A percentile compares a stretch with the other conserved stretches of the same genome.
These are phyloP conservation scores for Trichosporon sp. DNA, from an alignment of 1,284 basidiomycete genomes.

Conservation along the genomic window DNA sequence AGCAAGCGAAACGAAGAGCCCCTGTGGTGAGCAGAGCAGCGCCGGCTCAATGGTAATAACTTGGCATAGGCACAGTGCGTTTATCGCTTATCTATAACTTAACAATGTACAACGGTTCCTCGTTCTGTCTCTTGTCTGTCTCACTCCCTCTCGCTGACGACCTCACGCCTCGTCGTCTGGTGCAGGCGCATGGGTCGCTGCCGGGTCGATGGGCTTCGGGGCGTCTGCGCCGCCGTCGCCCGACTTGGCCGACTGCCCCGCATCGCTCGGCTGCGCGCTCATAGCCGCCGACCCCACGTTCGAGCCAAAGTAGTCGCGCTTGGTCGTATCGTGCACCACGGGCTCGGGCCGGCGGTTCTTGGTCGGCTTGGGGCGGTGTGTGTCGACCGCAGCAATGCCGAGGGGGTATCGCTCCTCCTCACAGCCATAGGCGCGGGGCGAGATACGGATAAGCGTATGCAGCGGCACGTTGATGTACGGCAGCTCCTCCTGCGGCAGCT, in stretches of 20 bases:
- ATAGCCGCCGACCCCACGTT: neutral
- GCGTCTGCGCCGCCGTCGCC: neutral
- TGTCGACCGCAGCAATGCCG: constrained; percentile 86
- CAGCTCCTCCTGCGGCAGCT: constrained; percentile 83
- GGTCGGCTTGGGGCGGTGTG: constrained; percentile 79
- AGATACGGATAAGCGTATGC: constrained; percentile 96
- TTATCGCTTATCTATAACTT: neutral
- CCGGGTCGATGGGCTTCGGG: neutral
- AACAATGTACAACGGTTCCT: neutral
- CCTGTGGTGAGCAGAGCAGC: no score
- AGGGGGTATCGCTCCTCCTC: constrained; percentile 87
- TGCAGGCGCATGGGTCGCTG: neutral
- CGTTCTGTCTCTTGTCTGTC: no score
- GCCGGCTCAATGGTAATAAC: neutral
- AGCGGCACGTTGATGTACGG: constrained; percentile 96
- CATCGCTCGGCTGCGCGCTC: neutral
- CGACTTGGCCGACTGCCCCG: neutral
- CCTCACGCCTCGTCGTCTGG: neutral
- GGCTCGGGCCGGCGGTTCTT: constrained; percentile 19
- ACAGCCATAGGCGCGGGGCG: constrained; percentile 96
- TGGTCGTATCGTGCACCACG: constrained; percentile 6
- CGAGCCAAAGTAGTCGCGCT: constrained; percentile 18
- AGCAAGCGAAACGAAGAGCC: no score
- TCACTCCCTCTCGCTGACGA: neutral
- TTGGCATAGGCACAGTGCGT: neutral